Conservation (phyloP, 83 land plant genomes). For the Picea abies region DNA sequence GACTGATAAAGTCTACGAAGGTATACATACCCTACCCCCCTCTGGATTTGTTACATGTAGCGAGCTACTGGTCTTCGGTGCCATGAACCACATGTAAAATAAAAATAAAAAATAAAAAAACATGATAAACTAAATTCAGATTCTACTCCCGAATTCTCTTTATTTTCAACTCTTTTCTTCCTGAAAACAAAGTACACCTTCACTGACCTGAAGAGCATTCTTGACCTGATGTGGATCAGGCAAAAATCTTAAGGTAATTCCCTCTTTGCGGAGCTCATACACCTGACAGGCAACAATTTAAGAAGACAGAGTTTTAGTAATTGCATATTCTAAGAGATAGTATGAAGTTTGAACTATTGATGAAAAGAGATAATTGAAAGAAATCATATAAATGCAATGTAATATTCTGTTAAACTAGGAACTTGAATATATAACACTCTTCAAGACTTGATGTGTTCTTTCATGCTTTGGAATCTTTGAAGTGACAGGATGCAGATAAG, state of each 20-base stretch:
- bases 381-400: background rate
- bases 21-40: too few species aligned
- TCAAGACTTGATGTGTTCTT: background rate
- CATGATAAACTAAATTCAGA: too few species aligned
- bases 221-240: constrained; percentile 84
- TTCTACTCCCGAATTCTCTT: too few species aligned
- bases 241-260: constrained; percentile 83
- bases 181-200: background rate
- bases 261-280: constrained; percentile 80
- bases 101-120: too few species aligned
- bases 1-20: too few species aligned
- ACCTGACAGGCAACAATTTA: constrained; percentile 51
- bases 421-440: background rate
- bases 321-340: background rate
- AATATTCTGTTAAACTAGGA: background rate
- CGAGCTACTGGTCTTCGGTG: too few species aligned
- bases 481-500: background rate
- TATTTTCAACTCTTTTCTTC: too few species aligned
- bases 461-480: background rate
- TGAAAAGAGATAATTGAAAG: background rate
- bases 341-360: background rate
- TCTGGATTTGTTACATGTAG: too few species aligned
- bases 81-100: too few species aligned
- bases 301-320: background rate
- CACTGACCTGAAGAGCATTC: constrained; percentile 80